A percentile compares a stretch with the other conserved stretches of the same genome.
Conservation (phyloP, 1,139 yeast genomes). For the Sugiyamaella novakii region DNA sequence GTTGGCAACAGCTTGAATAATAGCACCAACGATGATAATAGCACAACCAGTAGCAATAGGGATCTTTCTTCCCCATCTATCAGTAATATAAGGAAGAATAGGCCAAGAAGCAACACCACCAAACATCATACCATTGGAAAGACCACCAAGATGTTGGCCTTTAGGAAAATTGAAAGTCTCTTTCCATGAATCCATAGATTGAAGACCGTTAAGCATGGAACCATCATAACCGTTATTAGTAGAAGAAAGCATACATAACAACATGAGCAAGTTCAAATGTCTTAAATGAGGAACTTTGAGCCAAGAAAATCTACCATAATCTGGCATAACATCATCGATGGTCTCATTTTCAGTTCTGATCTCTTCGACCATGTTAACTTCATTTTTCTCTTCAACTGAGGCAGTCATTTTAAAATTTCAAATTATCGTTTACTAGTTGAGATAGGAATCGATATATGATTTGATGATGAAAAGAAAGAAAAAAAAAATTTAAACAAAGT, state of each 20-base stretch:
- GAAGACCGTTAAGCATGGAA: constrained; percentile 54
- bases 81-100: constrained; percentile 55
- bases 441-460: constrained; percentile 1
- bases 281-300: constrained; percentile 39
- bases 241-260: constrained; percentile 48
- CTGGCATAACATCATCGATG: constrained; percentile 15
- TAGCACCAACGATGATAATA: constrained; percentile 79
- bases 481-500: not conserved
- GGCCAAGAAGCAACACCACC: constrained; percentile 64
- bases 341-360: constrained; percentile 7
- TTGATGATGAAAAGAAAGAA: not conserved
- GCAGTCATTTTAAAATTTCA: constrained; percentile 1
- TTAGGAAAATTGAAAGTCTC: constrained; percentile 44
- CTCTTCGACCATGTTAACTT: constrained; percentile 14
- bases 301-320: constrained; percentile 12
- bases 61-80: constrained; percentile 77
- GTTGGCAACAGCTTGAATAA: constrained; percentile 76
- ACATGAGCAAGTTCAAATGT: constrained; percentile 43
- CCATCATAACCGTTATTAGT: constrained; percentile 57
- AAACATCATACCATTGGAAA: constrained; percentile 23
- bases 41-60: constrained; percentile 78
- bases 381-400: constrained; percentile 12
- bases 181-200: constrained; percentile 46
- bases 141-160: constrained; percentile 47
- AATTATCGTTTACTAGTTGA: not conserved